A percentile compares a stretch with the other conserved stretches of the same genome.
Evolutionary conservation across 768 basidiomycete species (phyloP).

Genomic region (Tephrocybe sp.): DNA sequence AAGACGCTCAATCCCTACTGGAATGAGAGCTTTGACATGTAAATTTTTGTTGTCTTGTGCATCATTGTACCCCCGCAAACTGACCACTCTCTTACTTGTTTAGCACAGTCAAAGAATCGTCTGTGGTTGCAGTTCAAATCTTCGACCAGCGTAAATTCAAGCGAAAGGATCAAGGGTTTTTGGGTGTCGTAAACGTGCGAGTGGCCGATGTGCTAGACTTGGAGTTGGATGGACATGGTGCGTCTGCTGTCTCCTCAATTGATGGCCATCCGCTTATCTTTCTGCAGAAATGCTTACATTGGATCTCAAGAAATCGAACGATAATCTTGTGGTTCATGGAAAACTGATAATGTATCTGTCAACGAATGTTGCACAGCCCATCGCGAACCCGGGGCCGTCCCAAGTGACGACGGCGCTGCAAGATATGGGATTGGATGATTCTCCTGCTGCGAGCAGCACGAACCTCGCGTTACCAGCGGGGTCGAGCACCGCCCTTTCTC

Average conservation of each 20-base stretch:
- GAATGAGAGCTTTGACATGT: constrained; percentile 99
- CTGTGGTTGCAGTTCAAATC: constrained; percentile 95
- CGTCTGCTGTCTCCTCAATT: constrained; percentile 23
- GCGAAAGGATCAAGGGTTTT: constrained; percentile 94
- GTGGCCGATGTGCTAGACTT: constrained; percentile 90
- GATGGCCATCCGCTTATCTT: constrained; percentile 8
- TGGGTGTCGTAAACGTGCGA: constrained; percentile 94
- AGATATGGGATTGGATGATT: constrained; percentile 58
- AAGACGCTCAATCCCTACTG: constrained; percentile 94
- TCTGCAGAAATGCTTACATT: constrained; percentile 88
- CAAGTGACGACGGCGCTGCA: constrained; percentile 60
- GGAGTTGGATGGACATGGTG: constrained; percentile 91
- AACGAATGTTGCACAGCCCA: constrained; percentile 83
- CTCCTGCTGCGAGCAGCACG: constrained; percentile 58
- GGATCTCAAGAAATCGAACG: constrained; percentile 98
- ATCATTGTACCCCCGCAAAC: constrained; percentile 3
- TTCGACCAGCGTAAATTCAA: constrained; percentile 99
- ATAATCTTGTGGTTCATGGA: constrained; percentile 95
- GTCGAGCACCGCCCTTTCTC: constrained; percentile 48
- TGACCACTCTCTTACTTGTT: constrained; percentile 5
- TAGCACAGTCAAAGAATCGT: constrained; percentile 96
- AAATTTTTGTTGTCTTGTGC: constrained; percentile 23
- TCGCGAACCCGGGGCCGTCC: constrained; percentile 80
- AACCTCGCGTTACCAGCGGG: constrained; percentile 42
- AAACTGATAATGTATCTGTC: constrained; percentile 96